phyloP scores from a whole-genome alignment of 2,329 filamentous ascomycete genomes.

The Tolypocladium tropicale region DNA sequence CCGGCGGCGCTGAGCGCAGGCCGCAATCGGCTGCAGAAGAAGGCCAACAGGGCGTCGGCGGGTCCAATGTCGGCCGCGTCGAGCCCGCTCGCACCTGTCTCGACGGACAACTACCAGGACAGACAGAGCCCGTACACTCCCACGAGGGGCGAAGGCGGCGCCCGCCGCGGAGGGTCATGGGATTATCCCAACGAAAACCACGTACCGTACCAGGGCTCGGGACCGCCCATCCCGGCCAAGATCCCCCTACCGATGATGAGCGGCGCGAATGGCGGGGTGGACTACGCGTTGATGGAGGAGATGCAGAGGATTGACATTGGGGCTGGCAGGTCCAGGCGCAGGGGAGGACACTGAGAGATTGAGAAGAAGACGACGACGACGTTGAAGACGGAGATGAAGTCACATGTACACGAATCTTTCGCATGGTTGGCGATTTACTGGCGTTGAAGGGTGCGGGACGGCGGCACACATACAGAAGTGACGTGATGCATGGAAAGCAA shows the following conservation, averaged over 20 bases:
- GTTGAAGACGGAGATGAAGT: slow-evolving; percentile 5
- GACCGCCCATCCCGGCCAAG: slow-evolving; percentile 61
- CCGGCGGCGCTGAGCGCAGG: slow-evolving; percentile 24
- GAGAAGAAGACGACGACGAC: no score
- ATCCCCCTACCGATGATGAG: slow-evolving; percentile 46
- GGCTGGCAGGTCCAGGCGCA: slow-evolving; percentile 44
- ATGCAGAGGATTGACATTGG: slow-evolving; percentile 59
- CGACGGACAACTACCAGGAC: slow-evolving; percentile 40
- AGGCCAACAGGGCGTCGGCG: slow-evolving; percentile 35
- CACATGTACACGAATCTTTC: slow-evolving; percentile 5
- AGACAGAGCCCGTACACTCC: slow-evolving; percentile 24
- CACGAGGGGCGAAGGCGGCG: slow-evolving; percentile 14
- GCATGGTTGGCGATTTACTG: not conserved
- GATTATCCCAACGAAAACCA: slow-evolving; percentile 46
- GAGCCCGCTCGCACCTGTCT: slow-evolving; percentile 42
- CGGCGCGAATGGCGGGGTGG: slow-evolving; percentile 29
- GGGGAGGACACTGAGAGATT: slow-evolving; percentile 28
- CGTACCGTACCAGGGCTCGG: slow-evolving; percentile 26
- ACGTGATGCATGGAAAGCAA: not conserved
- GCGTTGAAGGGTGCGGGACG: not conserved
- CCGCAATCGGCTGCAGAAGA: slow-evolving; percentile 58
- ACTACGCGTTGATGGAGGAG: slow-evolving; percentile 58
- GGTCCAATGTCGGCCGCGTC: slow-evolving; percentile 25
- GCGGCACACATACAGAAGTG: not conserved
- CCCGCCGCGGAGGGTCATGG: slow-evolving; percentile 38